Evolutionary conservation across 2,329 filamentous ascomycete species (phyloP), one percentile per base, ranked within the genome.

Genomic region (Keithomyces neogunnii): DNA sequence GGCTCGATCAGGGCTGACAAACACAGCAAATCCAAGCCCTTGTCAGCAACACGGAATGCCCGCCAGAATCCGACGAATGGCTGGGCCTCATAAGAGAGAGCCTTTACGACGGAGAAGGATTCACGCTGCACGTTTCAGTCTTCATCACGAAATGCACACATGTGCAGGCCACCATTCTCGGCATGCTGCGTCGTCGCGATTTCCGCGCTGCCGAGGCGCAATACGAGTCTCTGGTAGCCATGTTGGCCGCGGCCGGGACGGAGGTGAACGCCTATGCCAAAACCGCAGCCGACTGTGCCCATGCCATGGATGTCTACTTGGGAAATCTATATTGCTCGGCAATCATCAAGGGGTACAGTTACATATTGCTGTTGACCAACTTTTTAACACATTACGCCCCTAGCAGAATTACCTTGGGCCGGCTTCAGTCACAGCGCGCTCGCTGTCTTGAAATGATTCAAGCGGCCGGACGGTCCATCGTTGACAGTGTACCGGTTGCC

Each of bases 21-120:
- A 11, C 7, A 9, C 45, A 71, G 69, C 69, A 71, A 69, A 61
- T 70, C 5, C 63, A 69, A 52, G 64, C 63, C 29, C 60, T 69
- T 10, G 52, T 69, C 13, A 60, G 50, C 5, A 66, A 60, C 48
- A 57, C 48, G 2, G 60, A 63, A 47, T 68, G 65, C 13, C 69
- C 69, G 3, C 60, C 67, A 1, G 69, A 72, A 40, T 63, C 66
- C 5, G 54, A 61, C 2, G 61, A 62, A 48, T 72, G 69, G 69
- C 60, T 72, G 6, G 51, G 45, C n/a, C 47, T 59, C 11, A 63
- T 71, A 4, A 58, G 59, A 28, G 51, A 61, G 3, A 56, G 51
- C 13, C 49, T 63, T n/a, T 36, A 50, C 5, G 54, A 59, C 0
- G 59, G 55, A 29, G 66, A 70, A 47, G 58, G 47, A 4, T 47